Evolutionary conservation across 768 basidiomycete genomes (phyloP).

Genomic region (Phaeotremella fagi): DNA sequence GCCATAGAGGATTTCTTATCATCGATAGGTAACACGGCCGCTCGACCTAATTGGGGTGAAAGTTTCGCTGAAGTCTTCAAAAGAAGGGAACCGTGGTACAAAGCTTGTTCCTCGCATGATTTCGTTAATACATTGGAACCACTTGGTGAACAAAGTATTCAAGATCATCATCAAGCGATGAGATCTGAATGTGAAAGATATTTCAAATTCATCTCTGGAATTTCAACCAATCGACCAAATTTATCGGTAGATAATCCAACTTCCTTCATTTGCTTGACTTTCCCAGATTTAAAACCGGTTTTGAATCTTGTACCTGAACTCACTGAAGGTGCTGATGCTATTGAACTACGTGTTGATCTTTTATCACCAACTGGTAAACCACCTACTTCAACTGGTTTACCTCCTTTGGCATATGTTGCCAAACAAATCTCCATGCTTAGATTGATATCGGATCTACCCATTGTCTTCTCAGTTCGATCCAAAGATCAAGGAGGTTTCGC

Average conservation of each 20-base stretch:
- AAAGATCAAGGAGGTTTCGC: conserved; percentile 84
- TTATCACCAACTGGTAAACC: conserved; percentile 55
- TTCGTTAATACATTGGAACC: conserved; percentile 65
- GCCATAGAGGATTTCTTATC: conserved; percentile 78
- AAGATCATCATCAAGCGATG: conserved; percentile 50
- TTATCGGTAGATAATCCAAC: conserved; percentile 57
- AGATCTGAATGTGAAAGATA: conserved; percentile 68
- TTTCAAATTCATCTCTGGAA: conserved; percentile 80
- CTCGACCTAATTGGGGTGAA: conserved; percentile 85
- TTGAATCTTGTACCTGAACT: conserved; percentile 67
- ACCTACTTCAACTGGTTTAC: conserved; percentile 56
- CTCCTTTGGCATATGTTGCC: conserved; percentile 67
- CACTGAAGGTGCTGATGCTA: conserved; percentile 76
- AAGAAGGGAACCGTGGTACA: conserved; percentile 80
- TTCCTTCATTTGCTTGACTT: conserved; percentile 88
- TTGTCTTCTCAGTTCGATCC: conserved; percentile 88
- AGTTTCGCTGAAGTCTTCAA: conserved; percentile 74
- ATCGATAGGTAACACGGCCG: conserved; percentile 56
- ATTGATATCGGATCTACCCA: conserved; percentile 69
- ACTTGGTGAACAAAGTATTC: conserved; percentile 30
- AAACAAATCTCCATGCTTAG: conserved; percentile 75
- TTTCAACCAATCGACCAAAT: conserved; percentile 56
- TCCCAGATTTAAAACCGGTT: conserved; percentile 74
- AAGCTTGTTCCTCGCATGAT: conserved; percentile 72
- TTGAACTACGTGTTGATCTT: conserved; percentile 92